Evolutionary conservation across 202 grass and related monocot genomes (phyloP).

Genomic region (Zizania palustris): DNA sequence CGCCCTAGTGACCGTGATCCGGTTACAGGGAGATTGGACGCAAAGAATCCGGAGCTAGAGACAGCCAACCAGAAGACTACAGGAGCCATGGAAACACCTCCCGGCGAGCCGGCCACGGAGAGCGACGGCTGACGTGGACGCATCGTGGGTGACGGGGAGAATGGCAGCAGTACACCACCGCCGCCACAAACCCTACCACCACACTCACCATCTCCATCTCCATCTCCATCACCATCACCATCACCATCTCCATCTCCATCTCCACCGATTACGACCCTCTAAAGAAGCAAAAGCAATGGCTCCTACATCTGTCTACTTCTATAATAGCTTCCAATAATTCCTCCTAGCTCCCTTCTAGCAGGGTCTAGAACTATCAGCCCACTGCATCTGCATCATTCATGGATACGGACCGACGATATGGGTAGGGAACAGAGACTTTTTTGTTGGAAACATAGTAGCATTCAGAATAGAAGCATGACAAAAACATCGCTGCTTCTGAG

Average conservation of each 20-base stretch:
- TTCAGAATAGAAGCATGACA: too few relatives aligned
- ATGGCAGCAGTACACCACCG: background rate
- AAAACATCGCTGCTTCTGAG: too few relatives aligned
- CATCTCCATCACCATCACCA: too few relatives aligned
- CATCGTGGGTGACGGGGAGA: background rate
- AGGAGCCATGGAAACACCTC: conserved; percentile 14
- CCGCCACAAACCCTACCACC: conserved; percentile 8
- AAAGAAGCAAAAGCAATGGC: background rate
- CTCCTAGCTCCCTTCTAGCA: too few relatives aligned
- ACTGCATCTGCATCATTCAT: too few relatives aligned
- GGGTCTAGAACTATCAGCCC: too few relatives aligned
- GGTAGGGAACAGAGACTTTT: too few relatives aligned
- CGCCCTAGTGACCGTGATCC: too few relatives aligned
- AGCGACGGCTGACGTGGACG: conserved; percentile 1
- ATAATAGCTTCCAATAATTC: background rate
- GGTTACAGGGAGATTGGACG: background rate
- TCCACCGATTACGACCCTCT: background rate
- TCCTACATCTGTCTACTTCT: background rate
- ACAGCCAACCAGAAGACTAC: too few relatives aligned
- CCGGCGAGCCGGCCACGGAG: conserved; percentile 18
- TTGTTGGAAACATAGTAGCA: too few relatives aligned
- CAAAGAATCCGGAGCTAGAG: background rate
- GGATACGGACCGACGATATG: too few relatives aligned
- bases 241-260: background rate
- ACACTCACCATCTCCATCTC: background rate